Conservation (phyloP, 495 filamentous ascomycete genomes). For the Tetracladium setigerum region DNA sequence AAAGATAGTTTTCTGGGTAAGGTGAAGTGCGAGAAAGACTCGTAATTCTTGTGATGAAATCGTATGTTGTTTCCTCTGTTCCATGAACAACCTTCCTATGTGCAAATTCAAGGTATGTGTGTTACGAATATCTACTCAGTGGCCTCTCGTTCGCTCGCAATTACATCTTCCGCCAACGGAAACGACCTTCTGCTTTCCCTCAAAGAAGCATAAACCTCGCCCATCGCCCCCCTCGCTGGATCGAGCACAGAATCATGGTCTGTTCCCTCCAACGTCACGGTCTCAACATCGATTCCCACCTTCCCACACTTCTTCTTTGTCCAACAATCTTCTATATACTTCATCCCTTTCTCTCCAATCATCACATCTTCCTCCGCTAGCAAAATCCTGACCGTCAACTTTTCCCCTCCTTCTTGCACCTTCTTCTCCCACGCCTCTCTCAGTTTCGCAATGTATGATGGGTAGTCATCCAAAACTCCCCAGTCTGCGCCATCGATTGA, state of each 20-base stretch:
- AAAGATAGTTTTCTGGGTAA: too few species aligned
- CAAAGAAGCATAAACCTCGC: not conserved
- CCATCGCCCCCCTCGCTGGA: slow-evolving; percentile 3
- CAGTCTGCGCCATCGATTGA: slow-evolving; percentile 2
- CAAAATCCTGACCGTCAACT: slow-evolving; percentile 10
- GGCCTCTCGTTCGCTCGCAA: too few species aligned
- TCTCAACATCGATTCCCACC: slow-evolving; percentile 11
- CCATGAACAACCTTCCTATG: too few species aligned
- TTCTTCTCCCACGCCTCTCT: slow-evolving; percentile 5
- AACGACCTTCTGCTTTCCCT: too few species aligned
- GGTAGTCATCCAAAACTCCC: slow-evolving; percentile 13
- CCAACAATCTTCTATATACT: slow-evolving; percentile 17
- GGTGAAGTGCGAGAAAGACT: too few species aligned
- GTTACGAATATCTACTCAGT: too few species aligned
- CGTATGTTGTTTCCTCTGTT: too few species aligned
- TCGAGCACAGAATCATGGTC: slow-evolving; percentile 11
- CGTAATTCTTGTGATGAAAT: too few species aligned
- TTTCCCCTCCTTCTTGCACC: slow-evolving; percentile 1
- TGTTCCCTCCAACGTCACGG: slow-evolving; percentile 1
- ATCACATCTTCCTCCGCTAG: slow-evolving; percentile 15
- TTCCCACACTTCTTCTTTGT: slow-evolving; percentile 7
- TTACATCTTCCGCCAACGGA: too few species aligned
- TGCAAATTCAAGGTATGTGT: too few species aligned
- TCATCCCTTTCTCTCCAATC: slow-evolving; percentile 15
- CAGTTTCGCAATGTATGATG: not conserved